phyloP scores from a whole-genome alignment of 495 filamentous ascomycete species.

The Aspergillus saccharolyticus region DNA sequence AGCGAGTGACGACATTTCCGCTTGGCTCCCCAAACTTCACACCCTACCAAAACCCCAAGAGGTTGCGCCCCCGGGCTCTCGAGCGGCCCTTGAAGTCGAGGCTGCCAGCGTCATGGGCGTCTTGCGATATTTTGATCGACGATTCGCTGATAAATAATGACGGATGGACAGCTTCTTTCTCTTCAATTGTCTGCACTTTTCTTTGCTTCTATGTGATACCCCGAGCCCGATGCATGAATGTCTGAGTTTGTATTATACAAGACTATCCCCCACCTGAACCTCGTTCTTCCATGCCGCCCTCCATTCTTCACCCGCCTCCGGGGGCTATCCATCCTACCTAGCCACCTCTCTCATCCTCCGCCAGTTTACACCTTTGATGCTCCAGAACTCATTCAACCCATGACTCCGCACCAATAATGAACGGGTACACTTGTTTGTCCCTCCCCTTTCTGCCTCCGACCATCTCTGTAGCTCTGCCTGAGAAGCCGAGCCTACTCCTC shows the following conservation, averaged over 20 bases:
- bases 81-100: slow-evolving; percentile 72
- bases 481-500: background rate
- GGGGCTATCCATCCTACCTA: background rate
- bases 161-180: background rate
- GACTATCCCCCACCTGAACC: background rate
- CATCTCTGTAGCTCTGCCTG: no score
- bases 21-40: slow-evolving; percentile 69
- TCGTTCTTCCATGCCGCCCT: background rate
- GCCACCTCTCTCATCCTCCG: background rate
- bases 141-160: slow-evolving; percentile 54
- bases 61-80: slow-evolving; percentile 26
- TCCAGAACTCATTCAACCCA: background rate
- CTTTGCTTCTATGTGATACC: slow-evolving; percentile 34
- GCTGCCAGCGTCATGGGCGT: slow-evolving; percentile 84
- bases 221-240: slow-evolving; percentile 33
- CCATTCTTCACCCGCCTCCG: background rate
- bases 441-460: background rate
- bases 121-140: slow-evolving; percentile 72
- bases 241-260: slow-evolving; percentile 32
- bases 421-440: background rate
- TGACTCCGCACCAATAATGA: background rate
- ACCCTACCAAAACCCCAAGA: slow-evolving; percentile 47
- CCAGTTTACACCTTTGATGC: background rate
- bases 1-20: slow-evolving; percentile 67
- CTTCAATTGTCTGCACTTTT: slow-evolving; percentile 1